phyloP scores from a whole-genome alignment of 2,329 filamentous ascomycete species.

The Emmonsiellopsis sp. region DNA sequence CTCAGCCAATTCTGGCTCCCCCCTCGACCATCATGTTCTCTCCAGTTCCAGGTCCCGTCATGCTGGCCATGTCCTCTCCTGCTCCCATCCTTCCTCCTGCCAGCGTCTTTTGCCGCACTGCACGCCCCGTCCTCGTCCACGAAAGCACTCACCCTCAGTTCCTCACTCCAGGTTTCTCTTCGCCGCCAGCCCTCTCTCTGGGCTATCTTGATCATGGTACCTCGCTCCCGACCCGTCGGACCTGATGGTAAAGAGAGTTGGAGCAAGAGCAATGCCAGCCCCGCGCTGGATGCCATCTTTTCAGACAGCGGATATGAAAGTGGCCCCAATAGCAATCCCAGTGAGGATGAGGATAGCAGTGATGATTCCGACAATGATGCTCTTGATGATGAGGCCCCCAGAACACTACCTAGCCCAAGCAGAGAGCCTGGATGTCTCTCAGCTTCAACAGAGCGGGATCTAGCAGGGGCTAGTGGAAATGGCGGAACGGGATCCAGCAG shows the following conservation, averaged over 20 bases:
- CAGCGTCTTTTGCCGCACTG: background rate
- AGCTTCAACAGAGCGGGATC: slow-evolving; percentile 16
- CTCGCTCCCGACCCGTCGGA: background rate
- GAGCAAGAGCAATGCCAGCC: background rate
- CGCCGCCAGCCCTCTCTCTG: background rate
- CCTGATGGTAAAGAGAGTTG: background rate
- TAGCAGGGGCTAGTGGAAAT: background rate
- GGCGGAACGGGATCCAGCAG: background rate
- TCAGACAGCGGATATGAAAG: background rate
- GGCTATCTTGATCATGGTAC: background rate
- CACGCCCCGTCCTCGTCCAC: background rate
- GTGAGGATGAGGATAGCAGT: background rate
- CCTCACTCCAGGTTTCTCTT: background rate
- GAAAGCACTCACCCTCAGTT: background rate
- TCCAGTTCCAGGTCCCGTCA: background rate
- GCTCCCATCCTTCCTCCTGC: background rate
- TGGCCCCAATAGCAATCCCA: background rate
- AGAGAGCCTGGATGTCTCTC: slow-evolving; percentile 18
- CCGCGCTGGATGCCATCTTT: background rate
- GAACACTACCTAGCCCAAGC: slow-evolving; percentile 15
- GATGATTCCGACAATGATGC: background rate
- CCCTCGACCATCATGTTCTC: background rate
- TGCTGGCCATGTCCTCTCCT: background rate
- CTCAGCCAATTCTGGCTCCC: too few relatives aligned
- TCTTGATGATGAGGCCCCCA: background rate